Conservation (phyloP, 2,329 filamentous ascomycete species). For the Emergomyces africanus region DNA sequence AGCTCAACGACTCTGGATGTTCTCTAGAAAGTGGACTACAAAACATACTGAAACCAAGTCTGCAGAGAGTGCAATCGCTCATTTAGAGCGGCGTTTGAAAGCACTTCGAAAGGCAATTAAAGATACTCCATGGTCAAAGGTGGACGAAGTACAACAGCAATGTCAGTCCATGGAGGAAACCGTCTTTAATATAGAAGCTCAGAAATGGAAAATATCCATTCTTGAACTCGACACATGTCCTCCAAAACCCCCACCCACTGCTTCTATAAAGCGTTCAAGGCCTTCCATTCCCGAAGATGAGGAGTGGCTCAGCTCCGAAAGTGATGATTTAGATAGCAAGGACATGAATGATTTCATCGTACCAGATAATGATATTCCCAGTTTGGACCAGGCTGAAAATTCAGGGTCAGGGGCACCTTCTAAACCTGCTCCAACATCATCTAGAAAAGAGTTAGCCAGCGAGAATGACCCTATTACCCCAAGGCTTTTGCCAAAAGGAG, state of each 20-base stretch:
- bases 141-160: slow-evolving; percentile 41
- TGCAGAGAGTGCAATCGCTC: slow-evolving; percentile 32
- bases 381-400: not conserved
- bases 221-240: slow-evolving; percentile 25
- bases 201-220: slow-evolving; percentile 33
- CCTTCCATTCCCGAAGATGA: slow-evolving; percentile 11
- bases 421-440: not conserved
- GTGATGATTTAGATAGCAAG: slow-evolving; percentile 9
- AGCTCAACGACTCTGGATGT: slow-evolving; percentile 50
- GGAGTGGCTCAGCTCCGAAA: slow-evolving; percentile 23
- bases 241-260: slow-evolving; percentile 12
- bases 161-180: slow-evolving; percentile 51
- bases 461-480: slow-evolving; percentile 16
- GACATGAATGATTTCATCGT: slow-evolving; percentile 21
- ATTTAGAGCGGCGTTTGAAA: slow-evolving; percentile 41
- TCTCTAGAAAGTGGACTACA: slow-evolving; percentile 34
- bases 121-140: slow-evolving; percentile 40
- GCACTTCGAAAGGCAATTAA: slow-evolving; percentile 44
- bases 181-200: slow-evolving; percentile 43
- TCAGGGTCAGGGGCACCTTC: not conserved
- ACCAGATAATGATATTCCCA: slow-evolving; percentile 10
- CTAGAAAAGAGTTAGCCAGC: slow-evolving; percentile 9
- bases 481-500: slow-evolving; percentile 9
- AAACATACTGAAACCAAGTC: slow-evolving; percentile 32
- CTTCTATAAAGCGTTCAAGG: slow-evolving; percentile 4